These are phyloP conservation scores for Sphaerobolus stellatus DNA, from an alignment of 1,284 basidiomycete species.

Conservation along the genomic window DNA sequence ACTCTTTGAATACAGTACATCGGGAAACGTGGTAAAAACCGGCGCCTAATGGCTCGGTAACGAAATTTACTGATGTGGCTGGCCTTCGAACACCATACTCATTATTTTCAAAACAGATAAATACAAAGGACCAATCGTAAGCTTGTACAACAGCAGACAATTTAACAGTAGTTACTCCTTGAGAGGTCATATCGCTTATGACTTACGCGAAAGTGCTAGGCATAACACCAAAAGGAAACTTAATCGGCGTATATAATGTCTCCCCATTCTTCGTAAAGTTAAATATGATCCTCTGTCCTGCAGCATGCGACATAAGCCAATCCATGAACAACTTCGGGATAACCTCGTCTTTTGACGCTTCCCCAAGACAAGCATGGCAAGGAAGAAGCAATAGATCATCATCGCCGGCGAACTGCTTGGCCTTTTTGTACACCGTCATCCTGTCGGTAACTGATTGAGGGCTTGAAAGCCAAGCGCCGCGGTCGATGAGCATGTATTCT, in stretches of 20 bases:
- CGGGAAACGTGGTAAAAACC: no score
- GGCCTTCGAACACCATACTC: no score
- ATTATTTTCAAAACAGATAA: no score
- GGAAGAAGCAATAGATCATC: slow-evolving; percentile 43
- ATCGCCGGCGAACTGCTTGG: slow-evolving; percentile 24
- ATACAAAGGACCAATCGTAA: no score
- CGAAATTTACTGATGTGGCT: no score
- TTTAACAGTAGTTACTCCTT: no score
- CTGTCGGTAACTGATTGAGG: slow-evolving; percentile 26
- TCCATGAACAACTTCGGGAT: slow-evolving; percentile 38
- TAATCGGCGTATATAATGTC: slow-evolving; percentile 25
- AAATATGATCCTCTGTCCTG: slow-evolving; percentile 40
- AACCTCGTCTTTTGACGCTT: slow-evolving; percentile 23
- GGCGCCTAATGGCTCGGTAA: no score
- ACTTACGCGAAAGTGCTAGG: no score
- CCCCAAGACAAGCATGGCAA: slow-evolving; percentile 38
- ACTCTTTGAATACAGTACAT: no score
- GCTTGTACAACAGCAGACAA: no score
- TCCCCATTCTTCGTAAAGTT: slow-evolving; percentile 33
- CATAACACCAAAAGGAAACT: no score
- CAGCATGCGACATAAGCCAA: slow-evolving; percentile 39
- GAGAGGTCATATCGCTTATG: no score
- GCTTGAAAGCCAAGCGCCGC: slow-evolving; percentile 42
- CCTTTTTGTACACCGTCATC: slow-evolving; percentile 38
- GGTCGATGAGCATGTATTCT: slow-evolving; percentile 52